Conservation (phyloP, 2,329 filamentous ascomycete species). For the Aspergillus vadensis region DNA sequence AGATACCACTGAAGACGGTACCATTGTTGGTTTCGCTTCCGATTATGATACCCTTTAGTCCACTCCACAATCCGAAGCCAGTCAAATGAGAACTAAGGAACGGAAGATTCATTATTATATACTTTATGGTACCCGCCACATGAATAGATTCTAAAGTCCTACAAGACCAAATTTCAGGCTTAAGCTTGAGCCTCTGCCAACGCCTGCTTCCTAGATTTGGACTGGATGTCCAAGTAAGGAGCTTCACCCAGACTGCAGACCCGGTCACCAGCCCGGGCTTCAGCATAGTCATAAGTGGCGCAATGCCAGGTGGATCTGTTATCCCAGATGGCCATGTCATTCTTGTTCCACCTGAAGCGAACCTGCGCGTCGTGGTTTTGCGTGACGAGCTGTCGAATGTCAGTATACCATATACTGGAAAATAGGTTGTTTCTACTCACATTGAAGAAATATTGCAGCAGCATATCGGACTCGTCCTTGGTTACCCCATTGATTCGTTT, state of each 20-base stretch:
- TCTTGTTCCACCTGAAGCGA: conserved; percentile 52
- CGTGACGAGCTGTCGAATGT: conserved; percentile 32
- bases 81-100: background rate
- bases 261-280: conserved; percentile 50
- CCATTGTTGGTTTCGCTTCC: background rate
- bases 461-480: conserved; percentile 46
- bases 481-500: conserved; percentile 49
- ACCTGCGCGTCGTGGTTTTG: conserved; percentile 56
- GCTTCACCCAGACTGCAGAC: conserved; percentile 56
- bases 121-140: background rate
- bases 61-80: background rate
- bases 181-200: conserved; percentile 6
- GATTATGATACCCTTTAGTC: background rate
- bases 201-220: conserved; percentile 44
- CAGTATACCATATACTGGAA: background rate
- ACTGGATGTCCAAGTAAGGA: conserved; percentile 52
- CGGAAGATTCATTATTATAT: background rate
- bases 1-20: background rate
- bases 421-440: conserved; percentile 22
- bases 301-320: conserved; percentile 48
- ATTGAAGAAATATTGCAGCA: conserved; percentile 47
- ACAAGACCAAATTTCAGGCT: too few species aligned
- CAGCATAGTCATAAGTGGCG: conserved; percentile 35
- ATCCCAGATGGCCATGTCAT: conserved; percentile 43
- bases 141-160: background rate